Evolutionary conservation across 139 green algal genomes (phyloP).

Genomic region (Zygnema cylindricum): DNA sequence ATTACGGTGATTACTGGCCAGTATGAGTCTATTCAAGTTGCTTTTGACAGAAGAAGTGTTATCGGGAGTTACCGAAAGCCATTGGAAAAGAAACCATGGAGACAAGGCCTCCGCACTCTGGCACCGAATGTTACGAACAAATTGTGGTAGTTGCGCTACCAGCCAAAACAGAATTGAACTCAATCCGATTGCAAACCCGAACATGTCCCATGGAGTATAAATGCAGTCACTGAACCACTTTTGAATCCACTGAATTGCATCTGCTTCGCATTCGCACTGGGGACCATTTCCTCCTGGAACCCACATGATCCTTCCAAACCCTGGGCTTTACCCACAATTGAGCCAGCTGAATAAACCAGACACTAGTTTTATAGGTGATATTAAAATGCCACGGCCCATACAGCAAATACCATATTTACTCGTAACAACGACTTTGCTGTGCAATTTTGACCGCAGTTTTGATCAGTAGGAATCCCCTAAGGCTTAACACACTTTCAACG

Average conservation of each 20-base stretch:
- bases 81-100: conserved; percentile 84
- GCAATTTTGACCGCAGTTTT: too few species aligned
- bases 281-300: neutral
- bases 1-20: too few species aligned
- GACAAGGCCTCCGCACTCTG: conserved; percentile 77
- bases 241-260: conserved; percentile 29
- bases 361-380: too few species aligned
- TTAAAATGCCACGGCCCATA: too few species aligned
- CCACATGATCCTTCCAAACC: neutral
- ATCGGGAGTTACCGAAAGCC: conserved; percentile 50
- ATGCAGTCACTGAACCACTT: conserved; percentile 42
- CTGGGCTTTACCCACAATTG: too few species aligned
- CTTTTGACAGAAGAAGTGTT: too few species aligned
- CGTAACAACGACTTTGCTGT: too few species aligned
- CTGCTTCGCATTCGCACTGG: conserved; percentile 22
- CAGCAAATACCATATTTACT: too few species aligned
- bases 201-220: conserved; percentile 24
- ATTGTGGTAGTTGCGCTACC: conserved; percentile 80
- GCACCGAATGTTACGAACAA: conserved; percentile 81
- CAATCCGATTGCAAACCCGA: conserved; percentile 76
- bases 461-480: too few species aligned
- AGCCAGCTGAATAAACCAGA: too few species aligned
- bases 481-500: too few species aligned
- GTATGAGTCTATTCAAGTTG: too few species aligned
- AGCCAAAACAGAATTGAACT: conserved; percentile 74